Percentiles rank a stretch among this genome's conserved stretches.
phyloP scores from a whole-genome alignment of 352 stramenopile species.

The Pythium sp. region DNA sequence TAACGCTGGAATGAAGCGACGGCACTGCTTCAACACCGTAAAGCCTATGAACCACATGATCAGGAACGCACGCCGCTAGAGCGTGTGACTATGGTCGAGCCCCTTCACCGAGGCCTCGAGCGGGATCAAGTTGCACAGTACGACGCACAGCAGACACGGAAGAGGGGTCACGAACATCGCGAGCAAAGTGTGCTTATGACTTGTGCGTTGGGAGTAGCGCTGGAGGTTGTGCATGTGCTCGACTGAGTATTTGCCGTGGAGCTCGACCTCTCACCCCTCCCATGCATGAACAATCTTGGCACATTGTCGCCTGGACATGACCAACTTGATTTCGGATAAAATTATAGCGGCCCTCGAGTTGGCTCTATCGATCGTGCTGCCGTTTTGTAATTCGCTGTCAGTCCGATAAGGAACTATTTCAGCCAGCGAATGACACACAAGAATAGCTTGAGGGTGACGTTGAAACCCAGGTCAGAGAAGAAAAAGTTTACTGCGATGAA shows the following conservation, averaged over 20 bases:
- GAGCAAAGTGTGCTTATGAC: background rate
- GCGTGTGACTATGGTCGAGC: background rate
- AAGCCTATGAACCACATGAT: constrained; percentile 3
- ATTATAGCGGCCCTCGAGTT: no score
- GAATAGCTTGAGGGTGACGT: no score
- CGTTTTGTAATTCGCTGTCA: no score
- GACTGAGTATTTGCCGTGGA: background rate
- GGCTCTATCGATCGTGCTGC: no score
- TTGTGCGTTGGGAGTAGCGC: background rate
- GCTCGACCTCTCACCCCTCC: background rate
- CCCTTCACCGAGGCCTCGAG: constrained; percentile 3
- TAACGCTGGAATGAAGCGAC: background rate
- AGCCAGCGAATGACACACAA: no score
- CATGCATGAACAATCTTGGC: background rate
- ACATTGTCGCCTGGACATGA: background rate
- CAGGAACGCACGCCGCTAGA: constrained; percentile 9
- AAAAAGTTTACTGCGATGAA: no score
- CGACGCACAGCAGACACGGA: constrained; percentile 6
- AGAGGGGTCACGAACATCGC: constrained; percentile 9
- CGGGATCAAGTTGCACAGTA: constrained; percentile 10
- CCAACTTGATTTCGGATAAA: no score
- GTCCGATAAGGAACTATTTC: no score
- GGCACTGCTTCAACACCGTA: background rate
- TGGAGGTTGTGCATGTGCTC: background rate
- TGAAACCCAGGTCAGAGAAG: no score